Base-by-base conservation (phyloP, 805 yeast species). In the Kluyveromyces siamensis region DNA sequence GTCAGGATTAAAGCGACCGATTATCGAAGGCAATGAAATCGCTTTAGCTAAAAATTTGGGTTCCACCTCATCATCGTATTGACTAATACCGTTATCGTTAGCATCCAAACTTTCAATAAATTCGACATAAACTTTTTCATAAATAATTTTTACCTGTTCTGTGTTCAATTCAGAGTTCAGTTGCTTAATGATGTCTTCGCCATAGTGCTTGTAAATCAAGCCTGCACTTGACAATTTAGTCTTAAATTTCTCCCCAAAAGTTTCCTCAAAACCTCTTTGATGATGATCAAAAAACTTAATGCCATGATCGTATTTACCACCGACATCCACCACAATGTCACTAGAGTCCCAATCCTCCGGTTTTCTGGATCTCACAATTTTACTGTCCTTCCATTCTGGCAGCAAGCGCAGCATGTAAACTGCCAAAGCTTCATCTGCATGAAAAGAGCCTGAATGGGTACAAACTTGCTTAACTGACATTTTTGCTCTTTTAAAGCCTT, bases 181-280 rank as follows among this genome's bases (percentile, higher is more conserved):
- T 35, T 66, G 65, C 38, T 63, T 66, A 48, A 86, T 82, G 50
- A 84, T 80, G 44, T 81, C 82, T 57, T 77, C 78, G 55, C 95
- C 95, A 57, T 74, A 86, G 67, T 86, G 91, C 63, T 90, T 91
- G 73, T 83, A 93, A 17, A 93, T 81, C 52, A 93, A 75, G 25
- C 99, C 99, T 8, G 99, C 99, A 49, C 96, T 85, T 17, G 95
- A 84, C 55, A 93, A 75, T 66, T 88, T 90, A 46, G 98, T 93
- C 51, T 71, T 66, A 62, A 72, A 84, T 8, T 73, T 68, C 1
- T 65, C 73, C 21, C 78, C 78, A 62, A 93, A 91, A 6, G 84
- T 80, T 56, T 84, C 90, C 30, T 70, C 69, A 61, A 93, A 93
- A 17, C 85, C 98, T 54, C 97, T 79, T 72, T 93, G 99, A 70